Evolutionary conservation across 2,329 filamentous ascomycete genomes (phyloP).

Genomic region (Verticillium longisporum): DNA sequence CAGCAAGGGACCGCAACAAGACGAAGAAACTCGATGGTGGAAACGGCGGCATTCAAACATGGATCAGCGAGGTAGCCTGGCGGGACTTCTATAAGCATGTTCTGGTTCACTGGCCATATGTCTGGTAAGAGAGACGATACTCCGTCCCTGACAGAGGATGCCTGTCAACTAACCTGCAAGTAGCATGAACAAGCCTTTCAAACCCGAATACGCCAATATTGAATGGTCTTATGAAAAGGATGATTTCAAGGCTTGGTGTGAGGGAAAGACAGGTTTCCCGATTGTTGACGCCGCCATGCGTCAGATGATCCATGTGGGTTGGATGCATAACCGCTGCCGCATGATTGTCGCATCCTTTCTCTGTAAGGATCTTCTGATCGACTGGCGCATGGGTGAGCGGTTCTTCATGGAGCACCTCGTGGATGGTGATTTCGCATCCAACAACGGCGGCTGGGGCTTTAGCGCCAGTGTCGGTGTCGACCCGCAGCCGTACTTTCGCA

Average conservation of each 20-base stretch:
- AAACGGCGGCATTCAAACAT: conserved; percentile 57
- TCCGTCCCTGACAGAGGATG: not conserved
- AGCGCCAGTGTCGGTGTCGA: conserved; percentile 66
- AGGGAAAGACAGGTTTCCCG: conserved; percentile 71
- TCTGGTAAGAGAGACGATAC: conserved; percentile 46
- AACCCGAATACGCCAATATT: conserved; percentile 78
- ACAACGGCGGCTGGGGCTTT: conserved; percentile 58
- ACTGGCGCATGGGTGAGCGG: conserved; percentile 76
- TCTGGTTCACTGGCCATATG: conserved; percentile 76
- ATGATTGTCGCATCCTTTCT: conserved; percentile 82
- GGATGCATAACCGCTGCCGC: conserved; percentile 79
- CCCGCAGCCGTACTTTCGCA: conserved; percentile 82
- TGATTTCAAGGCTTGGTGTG: conserved; percentile 67
- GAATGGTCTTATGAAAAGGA: conserved; percentile 69
- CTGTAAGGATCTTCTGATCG: conserved; percentile 70
- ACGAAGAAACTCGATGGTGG: conserved; percentile 61
- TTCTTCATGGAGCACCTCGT: conserved; percentile 79
- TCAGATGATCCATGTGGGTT: conserved; percentile 60
- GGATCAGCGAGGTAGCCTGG: conserved; percentile 83
- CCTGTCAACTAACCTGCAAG: conserved; percentile 1
- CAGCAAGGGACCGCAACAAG: conserved; percentile 56
- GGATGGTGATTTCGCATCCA: conserved; percentile 74
- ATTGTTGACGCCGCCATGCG: conserved; percentile 86
- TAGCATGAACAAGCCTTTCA: conserved; percentile 58
- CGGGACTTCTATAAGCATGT: conserved; percentile 86